Evolutionary conservation across 2,329 filamentous ascomycete species (phyloP).

Genomic region (Fusarium cicatricum): DNA sequence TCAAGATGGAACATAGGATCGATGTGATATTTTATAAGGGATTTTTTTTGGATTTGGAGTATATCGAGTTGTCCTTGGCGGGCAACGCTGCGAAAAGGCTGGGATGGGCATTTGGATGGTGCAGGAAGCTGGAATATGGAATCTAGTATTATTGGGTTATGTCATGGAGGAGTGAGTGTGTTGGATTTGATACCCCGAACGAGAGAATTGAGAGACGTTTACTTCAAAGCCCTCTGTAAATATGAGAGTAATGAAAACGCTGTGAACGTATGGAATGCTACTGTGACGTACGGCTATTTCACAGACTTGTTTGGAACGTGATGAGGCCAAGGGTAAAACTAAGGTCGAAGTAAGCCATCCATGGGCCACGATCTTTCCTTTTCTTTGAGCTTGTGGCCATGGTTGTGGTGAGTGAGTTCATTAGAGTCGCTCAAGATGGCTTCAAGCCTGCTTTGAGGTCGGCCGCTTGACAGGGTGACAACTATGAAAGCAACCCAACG

Average conservation of each 20-base stretch:
- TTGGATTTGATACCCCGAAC: slow-evolving; percentile 35
- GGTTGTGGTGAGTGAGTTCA: too few species aligned
- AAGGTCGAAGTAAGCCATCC: too few species aligned
- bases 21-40: neutral
- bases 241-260: neutral
- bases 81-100: slow-evolving; percentile 11
- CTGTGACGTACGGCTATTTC: too few species aligned
- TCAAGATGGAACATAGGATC: neutral
- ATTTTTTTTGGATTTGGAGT: slow-evolving; percentile 11
- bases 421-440: too few species aligned
- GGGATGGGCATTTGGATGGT: slow-evolving; percentile 12
- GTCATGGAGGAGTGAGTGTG: slow-evolving; percentile 18
- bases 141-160: slow-evolving; percentile 15
- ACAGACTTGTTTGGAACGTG: too few species aligned
- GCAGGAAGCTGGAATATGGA: neutral
- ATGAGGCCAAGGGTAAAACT: too few species aligned
- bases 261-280: neutral
- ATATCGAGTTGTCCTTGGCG: neutral
- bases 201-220: slow-evolving; percentile 19
- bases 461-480: too few species aligned
- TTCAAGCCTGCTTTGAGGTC: too few species aligned
- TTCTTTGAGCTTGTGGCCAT: too few species aligned
- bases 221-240: neutral
- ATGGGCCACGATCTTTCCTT: too few species aligned
- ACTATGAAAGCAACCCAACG: too few species aligned